Conservation (phyloP, 257 asterid genomes). For the Voacanga thouarsii region DNA sequence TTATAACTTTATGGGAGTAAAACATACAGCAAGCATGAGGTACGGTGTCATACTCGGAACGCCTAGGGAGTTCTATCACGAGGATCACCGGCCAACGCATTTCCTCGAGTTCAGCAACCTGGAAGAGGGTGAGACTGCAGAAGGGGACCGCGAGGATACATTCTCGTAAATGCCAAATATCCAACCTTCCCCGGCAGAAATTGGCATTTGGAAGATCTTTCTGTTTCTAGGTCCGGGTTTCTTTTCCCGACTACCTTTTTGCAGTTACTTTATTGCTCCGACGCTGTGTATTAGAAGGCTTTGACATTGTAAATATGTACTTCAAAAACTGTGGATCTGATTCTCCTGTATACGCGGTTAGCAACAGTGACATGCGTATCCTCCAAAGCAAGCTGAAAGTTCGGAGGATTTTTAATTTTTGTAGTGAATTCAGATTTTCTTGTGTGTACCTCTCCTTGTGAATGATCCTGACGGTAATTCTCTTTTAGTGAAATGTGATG, state of each 20-base stretch:
- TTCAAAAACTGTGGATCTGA: background rate
- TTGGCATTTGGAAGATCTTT: background rate
- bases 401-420: no score
- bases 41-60: constrained; percentile 84
- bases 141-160: constrained; percentile 92
- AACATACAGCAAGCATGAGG: constrained; percentile 79
- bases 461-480: no score
- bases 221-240: background rate
- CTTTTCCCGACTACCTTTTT: background rate
- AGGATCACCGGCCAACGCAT: constrained; percentile 93
- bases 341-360: background rate
- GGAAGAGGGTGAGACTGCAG: constrained; percentile 94
- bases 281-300: background rate
- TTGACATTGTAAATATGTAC: no score
- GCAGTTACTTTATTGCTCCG: background rate
- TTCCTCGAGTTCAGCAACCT: constrained; percentile 90
- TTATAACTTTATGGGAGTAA: constrained; percentile 96
- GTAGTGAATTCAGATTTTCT: no score
- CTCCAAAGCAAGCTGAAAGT: background rate
- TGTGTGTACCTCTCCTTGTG: no score
- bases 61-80: constrained; percentile 82
- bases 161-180: constrained; percentile 35
- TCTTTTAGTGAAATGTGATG: no score
- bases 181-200: background rate
- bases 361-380: background rate